These are phyloP conservation scores for Fusarium clavum DNA, from an alignment of 2,329 filamentous ascomycete species.

Conservation along the genomic window DNA sequence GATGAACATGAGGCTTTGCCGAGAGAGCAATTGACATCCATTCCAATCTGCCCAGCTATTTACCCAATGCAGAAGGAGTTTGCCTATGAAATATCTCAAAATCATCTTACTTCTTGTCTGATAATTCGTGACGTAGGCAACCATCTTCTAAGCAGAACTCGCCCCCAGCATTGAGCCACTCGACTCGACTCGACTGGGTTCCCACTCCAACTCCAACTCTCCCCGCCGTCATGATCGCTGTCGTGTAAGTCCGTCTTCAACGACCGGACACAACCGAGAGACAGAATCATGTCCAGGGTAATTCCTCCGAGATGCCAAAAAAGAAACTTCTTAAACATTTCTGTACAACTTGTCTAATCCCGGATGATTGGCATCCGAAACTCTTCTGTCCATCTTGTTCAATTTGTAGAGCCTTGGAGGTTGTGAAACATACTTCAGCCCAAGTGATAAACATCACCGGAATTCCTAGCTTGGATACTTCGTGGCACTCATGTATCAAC, in stretches of 20 bases:
- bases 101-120: conserved; percentile 14
- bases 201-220: background rate
- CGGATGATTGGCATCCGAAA: conserved; percentile 11
- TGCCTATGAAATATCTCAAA: conserved; percentile 6
- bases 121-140: conserved; percentile 26
- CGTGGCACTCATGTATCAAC: conserved; percentile 16
- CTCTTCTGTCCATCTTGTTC: background rate
- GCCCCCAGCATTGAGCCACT: conserved; percentile 4
- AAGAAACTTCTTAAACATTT: conserved; percentile 3
- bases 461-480: conserved; percentile 1
- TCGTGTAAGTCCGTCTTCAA: conserved; percentile 31
- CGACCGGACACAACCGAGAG: conserved; percentile 36
- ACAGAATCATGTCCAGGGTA: conserved; percentile 15
- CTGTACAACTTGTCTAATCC: conserved; percentile 13
- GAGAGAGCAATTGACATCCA: conserved; percentile 17
- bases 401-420: conserved; percentile 6
- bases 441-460: conserved; percentile 3
- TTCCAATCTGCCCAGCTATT: conserved; percentile 19
- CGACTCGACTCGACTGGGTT: background rate
- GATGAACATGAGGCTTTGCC: conserved; percentile 22
- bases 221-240: conserved; percentile 20
- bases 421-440: conserved; percentile 11
- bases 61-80: conserved; percentile 30
- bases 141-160: conserved; percentile 21
- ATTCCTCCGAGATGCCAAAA: conserved; percentile 32